A percentile compares a stretch with the other conserved stretches of the same genome.
Evolutionary conservation across 148 eudicot species (phyloP).

Genomic region (Selenicereus undatus): DNA sequence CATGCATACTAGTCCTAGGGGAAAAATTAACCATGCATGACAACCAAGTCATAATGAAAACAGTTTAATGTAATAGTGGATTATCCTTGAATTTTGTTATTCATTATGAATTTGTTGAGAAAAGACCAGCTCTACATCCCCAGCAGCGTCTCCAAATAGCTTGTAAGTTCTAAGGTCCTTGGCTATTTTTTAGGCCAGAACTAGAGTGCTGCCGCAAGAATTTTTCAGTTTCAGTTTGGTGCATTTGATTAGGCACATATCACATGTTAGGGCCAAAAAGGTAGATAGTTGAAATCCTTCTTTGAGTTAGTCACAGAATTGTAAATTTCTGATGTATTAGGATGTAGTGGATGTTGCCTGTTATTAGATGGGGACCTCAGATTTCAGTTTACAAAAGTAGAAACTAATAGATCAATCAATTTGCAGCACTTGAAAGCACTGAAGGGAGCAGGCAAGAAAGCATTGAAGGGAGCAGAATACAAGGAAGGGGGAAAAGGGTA

Average conservation of each 20-base stretch:
- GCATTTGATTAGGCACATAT: constrained; percentile 21
- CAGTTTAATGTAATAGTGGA: neutral
- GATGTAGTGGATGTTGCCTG: constrained; percentile 6
- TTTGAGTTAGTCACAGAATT: constrained; percentile 21
- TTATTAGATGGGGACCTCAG: too few relatives aligned
- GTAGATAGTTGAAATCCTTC: constrained; percentile 10
- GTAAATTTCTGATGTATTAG: constrained; percentile 28
- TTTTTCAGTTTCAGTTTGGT: constrained; percentile 10
- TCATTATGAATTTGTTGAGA: constrained; percentile 68
- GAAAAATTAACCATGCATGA: neutral
- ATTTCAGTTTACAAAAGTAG: too few relatives aligned
- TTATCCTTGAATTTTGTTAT: constrained; percentile 45
- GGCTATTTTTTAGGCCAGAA: constrained; percentile 12
- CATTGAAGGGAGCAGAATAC: too few relatives aligned
- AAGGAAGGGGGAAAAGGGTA: too few relatives aligned
- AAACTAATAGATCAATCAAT: too few relatives aligned
- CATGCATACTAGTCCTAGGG: neutral
- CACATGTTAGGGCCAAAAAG: constrained; percentile 8
- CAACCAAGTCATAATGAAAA: neutral
- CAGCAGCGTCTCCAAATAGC: constrained; percentile 25
- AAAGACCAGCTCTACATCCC: constrained; percentile 67
- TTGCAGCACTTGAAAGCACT: too few relatives aligned
- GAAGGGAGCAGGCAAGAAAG: too few relatives aligned
- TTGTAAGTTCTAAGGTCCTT: constrained; percentile 22
- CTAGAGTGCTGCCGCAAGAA: constrained; percentile 9